phyloP scores from a whole-genome alignment of 345 rosid genomes.

The Moringa oleifera region DNA sequence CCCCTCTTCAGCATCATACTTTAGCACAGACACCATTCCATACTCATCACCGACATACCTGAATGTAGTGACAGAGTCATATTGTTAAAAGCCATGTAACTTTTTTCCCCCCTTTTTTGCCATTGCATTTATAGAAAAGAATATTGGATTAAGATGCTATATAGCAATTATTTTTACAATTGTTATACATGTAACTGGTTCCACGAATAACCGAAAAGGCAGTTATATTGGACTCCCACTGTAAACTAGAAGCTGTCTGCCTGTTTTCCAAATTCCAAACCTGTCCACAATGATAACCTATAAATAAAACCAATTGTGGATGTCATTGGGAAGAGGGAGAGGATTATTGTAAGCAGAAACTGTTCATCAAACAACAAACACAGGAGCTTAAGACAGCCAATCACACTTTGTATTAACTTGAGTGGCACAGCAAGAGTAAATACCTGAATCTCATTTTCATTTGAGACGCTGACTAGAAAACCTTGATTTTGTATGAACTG shows the following conservation, averaged over 20 bases:
- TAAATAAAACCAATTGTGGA: slow-evolving; percentile 15
- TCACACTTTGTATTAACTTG: not conserved
- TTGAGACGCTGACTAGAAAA: slow-evolving; percentile 57
- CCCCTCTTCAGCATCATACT: slow-evolving; percentile 50
- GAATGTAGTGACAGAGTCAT: slow-evolving; percentile 6
- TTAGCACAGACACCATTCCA: slow-evolving; percentile 60
- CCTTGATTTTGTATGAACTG: slow-evolving; percentile 86
- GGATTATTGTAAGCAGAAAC: not conserved
- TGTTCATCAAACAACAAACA: not conserved
- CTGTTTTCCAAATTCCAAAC: slow-evolving; percentile 82
- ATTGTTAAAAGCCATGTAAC: slow-evolving; percentile 3
- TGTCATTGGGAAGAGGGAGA: not conserved
- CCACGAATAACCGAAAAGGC: slow-evolving; percentile 69
- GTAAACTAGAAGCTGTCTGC: slow-evolving; percentile 38
- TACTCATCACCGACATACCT: slow-evolving; percentile 87
- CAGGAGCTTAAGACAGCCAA: not conserved
- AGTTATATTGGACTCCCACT: slow-evolving; percentile 80
- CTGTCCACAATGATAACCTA: slow-evolving; percentile 37
- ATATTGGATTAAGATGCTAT: slow-evolving; percentile 10
- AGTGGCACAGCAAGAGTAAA: slow-evolving; percentile 15
- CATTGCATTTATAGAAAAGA: slow-evolving; percentile 4
- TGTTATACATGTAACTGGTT: slow-evolving; percentile 65
- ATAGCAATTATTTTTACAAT: slow-evolving; percentile 2
- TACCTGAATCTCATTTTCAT: slow-evolving; percentile 81
- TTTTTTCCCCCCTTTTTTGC: not conserved